phyloP scores from a whole-genome alignment of 257 asterid genomes.

The Anisodus tanguticus region DNA sequence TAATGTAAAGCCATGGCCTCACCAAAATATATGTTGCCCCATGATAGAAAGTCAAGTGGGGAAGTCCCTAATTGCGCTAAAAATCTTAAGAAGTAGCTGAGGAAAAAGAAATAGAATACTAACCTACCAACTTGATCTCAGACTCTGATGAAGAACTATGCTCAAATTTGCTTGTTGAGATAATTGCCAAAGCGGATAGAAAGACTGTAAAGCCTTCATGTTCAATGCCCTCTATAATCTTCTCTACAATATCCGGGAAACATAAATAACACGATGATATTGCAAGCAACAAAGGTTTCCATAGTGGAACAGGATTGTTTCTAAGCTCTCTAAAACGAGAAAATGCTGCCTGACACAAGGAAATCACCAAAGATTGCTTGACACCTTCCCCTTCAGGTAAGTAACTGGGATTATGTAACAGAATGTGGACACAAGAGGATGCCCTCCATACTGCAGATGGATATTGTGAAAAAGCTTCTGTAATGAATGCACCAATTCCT shows the following conservation, averaged over 20 bases:
- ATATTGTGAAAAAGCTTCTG: conserved; percentile 46
- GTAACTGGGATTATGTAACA: conserved; percentile 41
- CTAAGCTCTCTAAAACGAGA: conserved; percentile 40
- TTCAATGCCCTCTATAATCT: conserved; percentile 37
- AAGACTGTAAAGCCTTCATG: conserved; percentile 40
- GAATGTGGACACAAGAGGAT: conserved; percentile 48
- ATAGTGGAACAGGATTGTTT: conserved; percentile 41
- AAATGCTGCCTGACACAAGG: conserved; percentile 45
- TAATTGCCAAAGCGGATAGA: conserved; percentile 39
- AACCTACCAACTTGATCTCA: conserved; percentile 50
- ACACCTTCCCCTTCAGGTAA: conserved; percentile 39
- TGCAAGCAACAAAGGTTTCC: conserved; percentile 54
- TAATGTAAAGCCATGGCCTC: conserved; percentile 9
- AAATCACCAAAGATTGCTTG: conserved; percentile 41
- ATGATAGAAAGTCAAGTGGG: conserved; percentile 16
- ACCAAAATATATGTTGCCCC: background rate
- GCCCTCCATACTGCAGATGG: conserved; percentile 54
- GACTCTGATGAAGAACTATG: conserved; percentile 41
- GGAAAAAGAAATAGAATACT: conserved; percentile 23
- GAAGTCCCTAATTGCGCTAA: background rate
- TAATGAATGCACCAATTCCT: conserved; percentile 48
- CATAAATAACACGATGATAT: conserved; percentile 47
- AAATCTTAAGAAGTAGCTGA: background rate
- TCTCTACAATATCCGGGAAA: conserved; percentile 46
- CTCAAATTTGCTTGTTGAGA: conserved; percentile 43